Base-by-base conservation (phyloP, 75 land plant species). In the Cupressus sempervirens region DNA sequence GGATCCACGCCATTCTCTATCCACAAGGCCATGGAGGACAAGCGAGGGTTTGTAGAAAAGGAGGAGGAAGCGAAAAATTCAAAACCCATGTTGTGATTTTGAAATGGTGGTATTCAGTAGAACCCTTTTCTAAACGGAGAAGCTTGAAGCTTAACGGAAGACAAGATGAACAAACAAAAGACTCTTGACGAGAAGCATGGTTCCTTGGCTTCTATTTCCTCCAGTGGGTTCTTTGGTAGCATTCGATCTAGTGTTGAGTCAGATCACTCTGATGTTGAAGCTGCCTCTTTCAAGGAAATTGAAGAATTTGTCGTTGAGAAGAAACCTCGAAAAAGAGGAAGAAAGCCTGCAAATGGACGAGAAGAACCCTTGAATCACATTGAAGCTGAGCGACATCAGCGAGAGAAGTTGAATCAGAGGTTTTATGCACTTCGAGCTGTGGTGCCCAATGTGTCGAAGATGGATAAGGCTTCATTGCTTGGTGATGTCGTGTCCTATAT, bases 401-500 rank as follows among this genome's bases (percentile, higher is more conserved):
- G 99, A 67, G 99, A 97, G 91, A 97, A 97, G 86, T 91, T 97
- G 15, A 97, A 97, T 85, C 97, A 95, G 93, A 89, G 92, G 70
- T 95, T 97, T 84, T 97, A 97, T 82, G 94, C 99, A 9, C 87
- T 95, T 34, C 87, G 99, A 72, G 94, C 97, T 16, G 97, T 94
- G 35, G 99, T 97, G 48, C 99, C 97, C 15, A 97, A 97, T 80
- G 99, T 97, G 70, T 97, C 99, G 11, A 97, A 97, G 89, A 97
- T 97, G 99, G 99, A 97, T 86, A 97, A 95, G 73, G 99, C 98
- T 23, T 97, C 99, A 15, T 91, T 97, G 50, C 93, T 97, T 11
- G 98, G 95, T 12, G 99, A 95, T 74, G 99, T 96, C 29, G 91
- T 97, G 30, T 83, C 93, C 0, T 97, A 95, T 87, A 97, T 97